Base-by-base conservation (phyloP, 129 eudicot species). In the Escallonia herrerae region DNA sequence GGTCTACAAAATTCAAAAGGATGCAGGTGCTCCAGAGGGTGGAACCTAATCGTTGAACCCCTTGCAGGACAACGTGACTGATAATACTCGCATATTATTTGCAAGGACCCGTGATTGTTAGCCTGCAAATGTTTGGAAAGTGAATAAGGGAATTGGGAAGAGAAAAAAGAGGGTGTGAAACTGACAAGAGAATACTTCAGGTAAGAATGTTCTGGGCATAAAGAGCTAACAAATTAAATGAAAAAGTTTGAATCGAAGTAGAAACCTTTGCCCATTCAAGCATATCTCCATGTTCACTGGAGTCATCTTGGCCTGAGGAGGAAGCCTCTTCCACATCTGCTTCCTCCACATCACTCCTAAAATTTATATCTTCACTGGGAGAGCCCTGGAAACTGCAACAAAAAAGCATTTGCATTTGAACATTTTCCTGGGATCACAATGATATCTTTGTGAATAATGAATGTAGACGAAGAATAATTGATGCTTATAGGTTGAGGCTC, bases 241-340 rank as follows among this genome's bases (percentile, higher is more conserved):
- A 41, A 37, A 54, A 22, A n/a, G 41, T 41, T 15, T 53, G 43
- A 54, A 45, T 55, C 54, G 66, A 58, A 41, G 57, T 43, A 48
- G 66, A 52, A 53, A 94, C 99, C 97, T 94, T 94, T 2, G 99
- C 99, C 99, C 99, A 94, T 58, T 94, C 97, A n/a, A 94, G 84
- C 70, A 94, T 82, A 71, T 86, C 95, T 38, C 69, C 71, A 62
- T 86, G 97, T 62, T 80, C 87, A 43, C 75, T 82, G 63, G 68
- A 79, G 75, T 77, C 79, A 66, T 82, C 93, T 74, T 83, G 95
- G 73, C 95, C 97, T 61, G 99, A 94, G 71, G 76, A 82, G 37
- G 95, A 86, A 7, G 97, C 73, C 66, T 94, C 99, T 70, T 86
- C 99, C 40, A 76, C 77, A 51, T 84, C 99, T 64, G 84, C 72